These are phyloP conservation scores for Monilinia polystroma DNA, from an alignment of 2,329 filamentous ascomycete species.

Conservation along the genomic window DNA sequence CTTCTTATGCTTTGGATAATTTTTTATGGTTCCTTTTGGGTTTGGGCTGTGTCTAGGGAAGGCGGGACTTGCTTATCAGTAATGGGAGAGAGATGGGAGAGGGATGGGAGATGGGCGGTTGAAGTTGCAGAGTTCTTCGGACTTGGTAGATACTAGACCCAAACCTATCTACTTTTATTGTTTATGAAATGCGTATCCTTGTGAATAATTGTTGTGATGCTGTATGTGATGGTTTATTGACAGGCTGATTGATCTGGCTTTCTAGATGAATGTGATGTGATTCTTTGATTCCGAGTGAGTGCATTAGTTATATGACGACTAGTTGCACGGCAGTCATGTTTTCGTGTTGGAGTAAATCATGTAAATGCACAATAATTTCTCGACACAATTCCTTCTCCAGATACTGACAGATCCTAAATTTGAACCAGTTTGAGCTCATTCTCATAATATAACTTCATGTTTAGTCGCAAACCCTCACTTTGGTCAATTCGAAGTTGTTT, in stretches of 20 bases:
- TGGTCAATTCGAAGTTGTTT: neutral
- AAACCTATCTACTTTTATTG: neutral
- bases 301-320: neutral
- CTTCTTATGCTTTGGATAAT: neutral
- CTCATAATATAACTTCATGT: neutral
- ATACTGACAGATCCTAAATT: neutral
- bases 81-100: neutral
- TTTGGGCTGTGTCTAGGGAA: no score
- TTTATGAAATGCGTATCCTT: neutral
- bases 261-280: neutral
- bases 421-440: neutral
- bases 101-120: neutral
- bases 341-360: neutral
- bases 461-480: neutral
- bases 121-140: neutral
- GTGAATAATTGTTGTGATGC: neutral
- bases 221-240: neutral
- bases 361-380: no score
- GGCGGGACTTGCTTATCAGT: no score
- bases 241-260: neutral
- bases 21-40: neutral
- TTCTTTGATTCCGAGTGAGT: neutral
- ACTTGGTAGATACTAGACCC: neutral
- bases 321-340: neutral
- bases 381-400: neutral